phyloP scores from a whole-genome alignment of 768 basidiomycete genomes.

The Hypsizygus marmoreus region DNA sequence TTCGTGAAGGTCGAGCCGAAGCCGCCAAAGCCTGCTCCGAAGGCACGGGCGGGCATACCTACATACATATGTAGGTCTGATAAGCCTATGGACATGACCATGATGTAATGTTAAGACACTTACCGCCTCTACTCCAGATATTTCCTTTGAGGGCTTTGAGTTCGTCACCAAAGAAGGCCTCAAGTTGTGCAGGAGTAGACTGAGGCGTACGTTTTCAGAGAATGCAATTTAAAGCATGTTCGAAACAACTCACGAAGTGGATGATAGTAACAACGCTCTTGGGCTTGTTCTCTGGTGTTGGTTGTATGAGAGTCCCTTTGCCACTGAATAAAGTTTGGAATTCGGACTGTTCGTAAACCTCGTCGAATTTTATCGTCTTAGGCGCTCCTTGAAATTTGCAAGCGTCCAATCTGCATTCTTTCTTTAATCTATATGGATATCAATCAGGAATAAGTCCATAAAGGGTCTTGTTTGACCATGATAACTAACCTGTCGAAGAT shows the following conservation, averaged over 20 bases:
- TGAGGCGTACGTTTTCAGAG: conserved; percentile 3
- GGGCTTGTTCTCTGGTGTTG: conserved; percentile 41
- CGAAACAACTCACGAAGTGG: conserved; percentile 29
- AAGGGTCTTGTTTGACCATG: background rate
- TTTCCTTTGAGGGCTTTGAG: conserved; percentile 38
- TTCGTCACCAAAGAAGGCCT: conserved; percentile 35
- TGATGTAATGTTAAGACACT: conserved; percentile 2
- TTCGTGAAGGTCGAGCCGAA: conserved; percentile 33
- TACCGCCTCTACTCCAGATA: conserved; percentile 35
- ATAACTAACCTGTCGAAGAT: conserved; percentile 36
- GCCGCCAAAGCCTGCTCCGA: conserved; percentile 12
- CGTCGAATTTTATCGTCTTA: conserved; percentile 42
- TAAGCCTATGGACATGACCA: background rate
- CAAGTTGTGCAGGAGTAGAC: conserved; percentile 23
- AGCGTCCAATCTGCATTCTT: conserved; percentile 38
- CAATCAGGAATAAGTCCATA: background rate
- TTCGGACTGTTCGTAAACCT: conserved; percentile 35
- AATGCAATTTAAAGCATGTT: background rate
- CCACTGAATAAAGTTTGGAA: conserved; percentile 37
- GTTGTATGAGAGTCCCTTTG: conserved; percentile 37
- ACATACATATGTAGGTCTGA: conserved; percentile 11
- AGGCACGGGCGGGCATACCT: conserved; percentile 13
- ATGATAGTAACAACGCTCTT: conserved; percentile 43
- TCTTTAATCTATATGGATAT: conserved; percentile 32
- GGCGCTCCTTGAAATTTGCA: conserved; percentile 41